phyloP scores from a whole-genome alignment of 257 asterid species.

The Nemophila menziesii region DNA sequence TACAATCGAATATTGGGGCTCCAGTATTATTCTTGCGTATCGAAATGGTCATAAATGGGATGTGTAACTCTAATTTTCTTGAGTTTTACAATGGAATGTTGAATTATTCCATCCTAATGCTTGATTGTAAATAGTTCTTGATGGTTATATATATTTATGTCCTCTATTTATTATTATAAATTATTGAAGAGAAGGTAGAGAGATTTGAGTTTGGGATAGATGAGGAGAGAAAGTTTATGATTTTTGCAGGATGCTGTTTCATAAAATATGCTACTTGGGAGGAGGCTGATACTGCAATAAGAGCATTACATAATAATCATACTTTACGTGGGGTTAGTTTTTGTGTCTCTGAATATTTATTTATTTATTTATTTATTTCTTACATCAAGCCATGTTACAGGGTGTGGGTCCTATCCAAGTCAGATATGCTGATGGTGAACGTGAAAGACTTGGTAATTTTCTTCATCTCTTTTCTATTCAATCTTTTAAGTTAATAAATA shows the following conservation, averaged over 20 bases:
- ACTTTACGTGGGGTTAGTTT: conserved; percentile 79
- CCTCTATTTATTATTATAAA: conserved; percentile 8
- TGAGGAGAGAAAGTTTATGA: conserved; percentile 27
- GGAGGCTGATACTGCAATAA: conserved; percentile 94
- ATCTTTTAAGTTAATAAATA: conserved; percentile 9
- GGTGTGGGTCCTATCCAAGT: conserved; percentile 93
- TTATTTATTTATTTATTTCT: conserved; percentile 5
- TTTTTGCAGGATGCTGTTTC: conserved; percentile 96
- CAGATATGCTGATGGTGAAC: conserved; percentile 98
- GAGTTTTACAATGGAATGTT: background rate
- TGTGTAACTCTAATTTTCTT: background rate
- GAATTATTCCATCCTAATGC: background rate
- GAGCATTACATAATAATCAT: conserved; percentile 71
- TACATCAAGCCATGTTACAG: conserved; percentile 35
- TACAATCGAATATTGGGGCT: too few species aligned
- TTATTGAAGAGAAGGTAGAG: conserved; percentile 20
- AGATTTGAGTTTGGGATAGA: conserved; percentile 29
- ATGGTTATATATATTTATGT: background rate
- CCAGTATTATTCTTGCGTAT: background rate
- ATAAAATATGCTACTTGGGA: conserved; percentile 73
- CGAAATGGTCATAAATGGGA: background rate
- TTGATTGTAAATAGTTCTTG: background rate
- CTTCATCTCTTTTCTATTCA: conserved; percentile 1
- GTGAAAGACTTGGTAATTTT: conserved; percentile 83
- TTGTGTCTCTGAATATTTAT: conserved; percentile 12